phyloP scores from a whole-genome alignment of 768 basidiomycete genomes.

The Lactarius hengduanensis region DNA sequence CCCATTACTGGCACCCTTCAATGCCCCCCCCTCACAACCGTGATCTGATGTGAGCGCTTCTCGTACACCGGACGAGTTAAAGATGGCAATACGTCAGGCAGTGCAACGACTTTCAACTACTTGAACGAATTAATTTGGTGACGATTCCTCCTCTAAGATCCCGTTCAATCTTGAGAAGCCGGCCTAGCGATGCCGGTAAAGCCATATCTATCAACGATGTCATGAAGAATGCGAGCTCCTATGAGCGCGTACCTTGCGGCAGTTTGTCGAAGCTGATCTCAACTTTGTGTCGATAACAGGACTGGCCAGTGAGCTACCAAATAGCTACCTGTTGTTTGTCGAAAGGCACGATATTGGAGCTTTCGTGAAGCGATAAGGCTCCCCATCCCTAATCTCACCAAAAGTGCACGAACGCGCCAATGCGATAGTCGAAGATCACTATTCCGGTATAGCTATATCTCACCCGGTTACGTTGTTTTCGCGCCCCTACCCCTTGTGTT shows the following conservation, averaged over 20 bases:
- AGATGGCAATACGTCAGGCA: constrained; percentile 44
- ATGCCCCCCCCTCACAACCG: constrained; percentile 33
- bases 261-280: constrained; percentile 44
- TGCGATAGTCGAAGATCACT: constrained; percentile 25
- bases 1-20: constrained; percentile 48
- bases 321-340: constrained; percentile 51
- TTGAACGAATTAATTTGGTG: constrained; percentile 38
- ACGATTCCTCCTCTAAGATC: background rate
- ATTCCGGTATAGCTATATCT: constrained; percentile 29
- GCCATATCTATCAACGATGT: too few relatives aligned
- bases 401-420: constrained; percentile 25
- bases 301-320: constrained; percentile 68
- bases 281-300: constrained; percentile 36
- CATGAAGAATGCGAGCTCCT: too few relatives aligned
- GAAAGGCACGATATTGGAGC: constrained; percentile 29
- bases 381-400: constrained; percentile 28
- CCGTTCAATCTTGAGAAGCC: constrained; percentile 31
- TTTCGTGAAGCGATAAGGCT: constrained; percentile 25
- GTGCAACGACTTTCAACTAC: constrained; percentile 57
- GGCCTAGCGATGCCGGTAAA: background rate
- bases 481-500: background rate
- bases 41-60: constrained; percentile 53
- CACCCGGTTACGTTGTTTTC: constrained; percentile 3
- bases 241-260: constrained; percentile 34
- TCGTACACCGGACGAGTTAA: constrained; percentile 48